phyloP scores from a whole-genome alignment of 2,329 filamentous ascomycete genomes.

The Apiospora pterosperma region DNA sequence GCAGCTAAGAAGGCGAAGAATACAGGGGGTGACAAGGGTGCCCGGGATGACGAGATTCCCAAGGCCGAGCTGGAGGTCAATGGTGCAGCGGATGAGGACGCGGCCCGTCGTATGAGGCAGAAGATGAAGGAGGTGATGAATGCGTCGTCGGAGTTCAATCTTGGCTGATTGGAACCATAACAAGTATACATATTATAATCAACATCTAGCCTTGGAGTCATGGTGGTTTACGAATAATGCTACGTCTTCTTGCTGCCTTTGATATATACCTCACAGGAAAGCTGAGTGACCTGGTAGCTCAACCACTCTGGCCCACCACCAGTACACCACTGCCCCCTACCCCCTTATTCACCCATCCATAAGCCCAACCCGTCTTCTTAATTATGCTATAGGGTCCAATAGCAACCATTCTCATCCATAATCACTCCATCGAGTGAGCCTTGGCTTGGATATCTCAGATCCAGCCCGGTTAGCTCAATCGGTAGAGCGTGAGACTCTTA shows the following conservation, averaged over 20 bases:
- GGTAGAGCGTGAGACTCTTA: constrained; percentile 69
- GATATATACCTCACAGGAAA: background rate
- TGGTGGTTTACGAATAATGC: background rate
- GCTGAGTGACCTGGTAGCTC: background rate
- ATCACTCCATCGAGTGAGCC: too few relatives aligned
- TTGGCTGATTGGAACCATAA: constrained; percentile 42
- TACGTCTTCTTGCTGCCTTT: background rate
- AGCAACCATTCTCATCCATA: background rate
- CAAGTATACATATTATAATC: background rate
- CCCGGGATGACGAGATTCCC: constrained; percentile 22
- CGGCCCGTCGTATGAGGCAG: constrained; percentile 61
- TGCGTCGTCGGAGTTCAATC: constrained; percentile 64
- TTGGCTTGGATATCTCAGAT: too few relatives aligned
- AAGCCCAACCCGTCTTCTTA: background rate
- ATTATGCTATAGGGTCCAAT: background rate
- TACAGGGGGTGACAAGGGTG: constrained; percentile 28
- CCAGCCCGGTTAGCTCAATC: constrained; percentile 61
- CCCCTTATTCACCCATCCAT: background rate
- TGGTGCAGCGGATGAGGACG: constrained; percentile 50
- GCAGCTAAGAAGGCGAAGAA: constrained; percentile 28
- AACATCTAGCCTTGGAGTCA: background rate
- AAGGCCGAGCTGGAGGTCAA: constrained; percentile 29
- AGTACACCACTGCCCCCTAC: background rate
- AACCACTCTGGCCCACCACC: background rate
- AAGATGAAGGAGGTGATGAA: constrained; percentile 56